Evolutionary conservation across 129 eudicot genomes (phyloP), one percentile per base, ranked within the genome.

Genomic region (Scalesia atractyloides): DNA sequence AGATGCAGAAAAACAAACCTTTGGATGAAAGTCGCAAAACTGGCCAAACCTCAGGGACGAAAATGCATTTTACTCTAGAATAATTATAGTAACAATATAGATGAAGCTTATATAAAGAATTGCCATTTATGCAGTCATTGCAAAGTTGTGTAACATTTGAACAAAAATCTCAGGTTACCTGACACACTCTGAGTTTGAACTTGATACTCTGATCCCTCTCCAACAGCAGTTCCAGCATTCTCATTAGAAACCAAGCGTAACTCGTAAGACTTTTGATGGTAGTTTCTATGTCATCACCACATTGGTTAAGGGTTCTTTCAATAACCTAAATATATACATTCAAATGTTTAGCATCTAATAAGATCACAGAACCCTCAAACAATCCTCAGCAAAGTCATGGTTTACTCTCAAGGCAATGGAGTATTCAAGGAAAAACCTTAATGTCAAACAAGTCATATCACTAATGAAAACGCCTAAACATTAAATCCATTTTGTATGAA

Each of bases 241-340:
- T 83, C 85, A 34, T 50, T 50, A 70, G 89, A 79, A 54, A 85
- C 91, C 75, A 92, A 73, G 44, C 96, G 90, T 68, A 93, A 83
- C 71, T 85, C 95, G 87, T 87, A 56, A 93, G 81, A 72, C 95
- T 83, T 82, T 70, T 89, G 59, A 93, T 89, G 30, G 98, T 91
- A 59, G 83, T 82, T 80, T 93, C 98, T 77, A 93, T 76, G 83
- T 93, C 96, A 79, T 85, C 87, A 16, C 90, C 95, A 72, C 84
- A 83, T 65, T 89, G 84, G 80, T 89, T 88, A 59, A 93, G 98
- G 26, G 90, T 79, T 79, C 84, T 76, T 82, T 89, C 98, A 47
- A 93, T 84, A 77, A 92, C 79, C 98, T 92, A 54, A 49, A 69
- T 5, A 24, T 2, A 63, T 15, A 15, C 7, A 73, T 19, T 9